Conservation (phyloP, 2,329 filamentous ascomycete species). For the Elsinoe necatrix region DNA sequence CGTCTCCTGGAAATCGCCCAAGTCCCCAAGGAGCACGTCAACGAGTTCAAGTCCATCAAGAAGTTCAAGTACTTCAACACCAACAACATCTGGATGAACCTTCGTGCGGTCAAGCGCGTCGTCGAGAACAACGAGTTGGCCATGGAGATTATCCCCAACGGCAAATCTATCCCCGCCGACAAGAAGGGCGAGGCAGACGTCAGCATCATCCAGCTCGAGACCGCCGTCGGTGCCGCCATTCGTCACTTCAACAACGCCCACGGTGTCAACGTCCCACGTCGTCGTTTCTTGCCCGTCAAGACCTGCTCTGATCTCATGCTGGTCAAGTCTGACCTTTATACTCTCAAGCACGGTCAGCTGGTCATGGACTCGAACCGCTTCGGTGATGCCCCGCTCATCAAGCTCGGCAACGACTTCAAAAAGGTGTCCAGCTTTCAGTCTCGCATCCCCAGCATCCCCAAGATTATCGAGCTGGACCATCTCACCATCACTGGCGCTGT, state of each 20-base stretch:
- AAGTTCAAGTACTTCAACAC: conserved; percentile 99
- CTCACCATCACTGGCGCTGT: conserved; percentile 96
- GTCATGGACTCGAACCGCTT: conserved; percentile 95
- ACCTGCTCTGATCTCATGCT: conserved; percentile 99
- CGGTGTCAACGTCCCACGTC: conserved; percentile 95
- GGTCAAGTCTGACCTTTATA: conserved; percentile 99
- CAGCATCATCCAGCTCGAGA: conserved; percentile 96
- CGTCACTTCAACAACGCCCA: conserved; percentile 98
- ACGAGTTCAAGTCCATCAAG: conserved; percentile 99
- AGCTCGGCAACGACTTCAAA: conserved; percentile 99
- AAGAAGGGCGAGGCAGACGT: conserved; percentile 99
- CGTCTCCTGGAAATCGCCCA: conserved; percentile 97
- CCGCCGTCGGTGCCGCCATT: conserved; percentile 94
- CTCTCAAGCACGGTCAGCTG: conserved; percentile 94
- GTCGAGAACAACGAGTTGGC: conserved; percentile 97
- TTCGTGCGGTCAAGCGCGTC: conserved; percentile 94
- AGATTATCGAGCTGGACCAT: conserved; percentile 86
- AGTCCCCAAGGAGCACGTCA: conserved; percentile 98
- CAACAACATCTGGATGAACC: conserved; percentile 99
- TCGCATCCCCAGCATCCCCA: conserved; percentile 77
- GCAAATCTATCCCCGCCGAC: conserved; percentile 95
- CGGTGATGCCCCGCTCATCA: conserved; percentile 93
- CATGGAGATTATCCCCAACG: conserved; percentile 99
- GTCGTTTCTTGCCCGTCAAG: conserved; percentile 98
- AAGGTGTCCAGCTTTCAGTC: conserved; percentile 97